Base-by-base conservation (phyloP, 352 stramenopile genomes). In the Pythium guiyangense region DNA sequence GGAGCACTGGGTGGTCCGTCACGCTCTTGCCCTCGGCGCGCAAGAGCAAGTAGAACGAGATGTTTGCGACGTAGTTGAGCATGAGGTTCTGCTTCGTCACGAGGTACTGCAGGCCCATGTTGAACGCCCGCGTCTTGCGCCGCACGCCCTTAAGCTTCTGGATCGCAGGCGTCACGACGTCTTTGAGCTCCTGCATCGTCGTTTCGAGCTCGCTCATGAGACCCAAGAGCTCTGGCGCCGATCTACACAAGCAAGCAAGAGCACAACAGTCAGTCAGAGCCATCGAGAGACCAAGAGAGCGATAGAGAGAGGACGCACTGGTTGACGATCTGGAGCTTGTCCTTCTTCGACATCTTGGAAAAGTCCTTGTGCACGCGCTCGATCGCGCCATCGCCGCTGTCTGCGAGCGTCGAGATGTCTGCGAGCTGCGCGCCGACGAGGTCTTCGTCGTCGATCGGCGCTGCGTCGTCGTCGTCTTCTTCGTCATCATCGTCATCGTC, bases 291-390 rank as follows among this genome's bases (percentile, higher is more conserved):
- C 18, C n/a, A n/a, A n/a, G n/a, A n/a, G n/a, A 12, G n/a, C 4
- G 17, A 22, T 6, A 47, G 8, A 14, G 2, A 18, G 3, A 12
- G 5, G 39, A 78, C 74, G 57, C 60, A 93, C 78, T 92, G 77
- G 55, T 91, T 90, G 26, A 95, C 82, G 50, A 95, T 88, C 63
- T 88, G 75, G 20, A 94, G 70, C 64, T 94, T 93, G 62, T 92
- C 81, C 53, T 92, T 90, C 74, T 88, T 91, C 51, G 79, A 80
- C 67, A 95, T 73, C 64, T 91, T 93, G 26, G 79, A 92, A 42
- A 92, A 93, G 58, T 93, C 83, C 57, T 83, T 90, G 29, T 77
- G 74, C 52, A 93, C 79, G 40, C 83, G 73, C 43, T 93, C 80
- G n/a, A 93, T 62, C 17, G 81, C 61, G 18, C 61, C 62, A 1